Base-by-base conservation (phyloP, 495 filamentous ascomycete genomes). In the Staphylotrichum longicolle region DNA sequence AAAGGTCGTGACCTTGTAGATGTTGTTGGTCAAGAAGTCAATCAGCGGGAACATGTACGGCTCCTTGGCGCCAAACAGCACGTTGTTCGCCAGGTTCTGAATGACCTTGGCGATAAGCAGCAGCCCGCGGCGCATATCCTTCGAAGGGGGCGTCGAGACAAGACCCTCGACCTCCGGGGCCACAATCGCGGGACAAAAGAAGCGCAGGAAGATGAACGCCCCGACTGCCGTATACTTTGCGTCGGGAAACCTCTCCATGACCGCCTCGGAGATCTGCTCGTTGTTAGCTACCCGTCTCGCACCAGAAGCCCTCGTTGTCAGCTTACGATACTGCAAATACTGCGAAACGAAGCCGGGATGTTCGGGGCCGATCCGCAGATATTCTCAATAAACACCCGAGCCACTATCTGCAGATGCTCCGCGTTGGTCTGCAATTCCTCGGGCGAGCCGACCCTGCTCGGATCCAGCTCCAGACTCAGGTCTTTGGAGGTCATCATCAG, bases 181-280 rank as follows among this genome's bases (percentile, higher is more conserved):
- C 9, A 88, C 85, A 61, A 88, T 87, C 14, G 85, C 85, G 27
- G 85, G 85, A 59, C 85, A 87, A 65, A 88, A 88, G 75, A 87
- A 88, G 12, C 85, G 80, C 15, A 88, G 74, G 65, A 88, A 88
- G 57, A 88, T 85, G 66, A 88, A 88, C 1, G 85, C 84, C 1
- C 85, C 85, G 41, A 88, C 85, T 40, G 85, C 85, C 3, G 85
- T 88, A 64, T 85, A 88, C 69, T 86, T 88, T n/a, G 85, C 85
- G 27, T 87, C 85, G 12, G 80, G 83, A 58, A 87, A 87, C 35
- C 82, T 75, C 9, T 74, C 76, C 72, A 82, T 76, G 5, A 86
- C 84, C 37, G 84, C 79, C 12, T 72, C 63, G 11, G 82, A 82
- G 61, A 88, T 87, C 79, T 82, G 53, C 20, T 47, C 33, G 37